Evolutionary conservation across 139 green algal species (phyloP), one percentile per base, ranked within the genome.

Genomic region (Zygnema cylindricum): DNA sequence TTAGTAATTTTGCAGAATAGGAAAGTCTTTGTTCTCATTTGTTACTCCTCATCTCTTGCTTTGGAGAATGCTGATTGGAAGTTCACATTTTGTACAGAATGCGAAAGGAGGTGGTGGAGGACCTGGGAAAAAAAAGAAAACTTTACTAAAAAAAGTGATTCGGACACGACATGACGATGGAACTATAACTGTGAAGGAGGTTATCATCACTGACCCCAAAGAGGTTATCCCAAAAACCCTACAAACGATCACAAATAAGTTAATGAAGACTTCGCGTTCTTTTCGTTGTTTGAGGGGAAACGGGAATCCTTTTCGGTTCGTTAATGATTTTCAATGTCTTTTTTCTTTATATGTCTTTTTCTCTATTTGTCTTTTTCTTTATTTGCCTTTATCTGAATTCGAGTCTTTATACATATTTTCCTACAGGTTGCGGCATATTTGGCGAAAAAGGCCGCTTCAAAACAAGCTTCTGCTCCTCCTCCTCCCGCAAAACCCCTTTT

Each of bases 121-220:
- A 73, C 30, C 32, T 41, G 32, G 38, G 22, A 43, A 57, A 30
- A 90, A 93, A 55, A 90, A 90, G 85, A n/a, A 73, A 76, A 89
- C 1, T 32, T n/a, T 33, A 76, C 76, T 88, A 36, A 88, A 85
- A 43, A 88, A 76, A 33, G 22, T 79, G 21, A 88, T 85, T 39
- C 36, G 78, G 33, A 63, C 73, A 2, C 32, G 36, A 76, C 83
- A 21, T 1, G 32, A 33, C 32, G 83, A 88, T 33, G 83, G 83
- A 11, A 88, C 83, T 32, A 35, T 88, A 36, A 21, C 16, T n/a
- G 2, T 77, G 32, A 89, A 49, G 11, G 76, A 88, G 73, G 23
- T 88, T n/a, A 33, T 76, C 76, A 88, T 88, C 83, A 88, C 83
- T 16, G 83, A 88, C 76, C 83, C 83, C 21, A 57, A 88, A 88